Evolutionary conservation across 768 basidiomycete species (phyloP).

Genomic region (Cystoderma amianthinum): DNA sequence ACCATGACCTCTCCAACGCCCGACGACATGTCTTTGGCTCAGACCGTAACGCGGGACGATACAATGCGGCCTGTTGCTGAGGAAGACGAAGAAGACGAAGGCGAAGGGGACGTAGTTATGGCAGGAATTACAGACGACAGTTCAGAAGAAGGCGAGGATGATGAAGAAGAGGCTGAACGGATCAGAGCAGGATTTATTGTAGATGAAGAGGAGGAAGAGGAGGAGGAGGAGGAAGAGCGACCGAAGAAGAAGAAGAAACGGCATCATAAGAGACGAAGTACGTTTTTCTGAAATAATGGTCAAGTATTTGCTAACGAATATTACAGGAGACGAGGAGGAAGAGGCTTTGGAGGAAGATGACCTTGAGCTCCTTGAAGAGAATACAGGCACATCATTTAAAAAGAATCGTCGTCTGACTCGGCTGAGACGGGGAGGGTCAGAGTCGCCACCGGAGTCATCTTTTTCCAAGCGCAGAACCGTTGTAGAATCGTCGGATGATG

Average conservation of each 20-base stretch:
- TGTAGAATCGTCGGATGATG: conserved; percentile 74
- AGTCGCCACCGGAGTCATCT: conserved; percentile 58
- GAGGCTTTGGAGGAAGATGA: conserved; percentile 91
- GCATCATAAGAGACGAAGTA: conserved; percentile 60
- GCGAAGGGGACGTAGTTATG: conserved; percentile 48
- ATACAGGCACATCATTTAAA: conserved; percentile 77
- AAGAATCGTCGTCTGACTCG: conserved; percentile 60
- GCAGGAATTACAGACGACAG: conserved; percentile 66
- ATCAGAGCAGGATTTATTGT: conserved; percentile 91
- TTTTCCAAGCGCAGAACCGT: conserved; percentile 53
- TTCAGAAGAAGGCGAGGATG: conserved; percentile 87
- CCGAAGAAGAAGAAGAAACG: conserved; percentile 27
- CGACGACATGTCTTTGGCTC: conserved; percentile 24
- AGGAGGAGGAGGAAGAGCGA: conserved; percentile 62
- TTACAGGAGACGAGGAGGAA: conserved; percentile 39
- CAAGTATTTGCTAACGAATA: conserved; percentile 5
- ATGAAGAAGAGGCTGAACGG: conserved; percentile 77
- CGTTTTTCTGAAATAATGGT: conserved; percentile 10
- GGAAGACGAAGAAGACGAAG: conserved; percentile 50
- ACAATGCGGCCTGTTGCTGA: conserved; percentile 47
- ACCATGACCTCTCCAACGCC: conserved; percentile 51
- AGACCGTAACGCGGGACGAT: conserved; percentile 40
- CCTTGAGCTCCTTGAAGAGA: conserved; percentile 81
- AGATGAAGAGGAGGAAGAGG: conserved; percentile 83
- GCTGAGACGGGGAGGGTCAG: conserved; percentile 65